Base-by-base conservation (phyloP, 768 basidiomycete genomes). In the Amanita jacksonii region DNA sequence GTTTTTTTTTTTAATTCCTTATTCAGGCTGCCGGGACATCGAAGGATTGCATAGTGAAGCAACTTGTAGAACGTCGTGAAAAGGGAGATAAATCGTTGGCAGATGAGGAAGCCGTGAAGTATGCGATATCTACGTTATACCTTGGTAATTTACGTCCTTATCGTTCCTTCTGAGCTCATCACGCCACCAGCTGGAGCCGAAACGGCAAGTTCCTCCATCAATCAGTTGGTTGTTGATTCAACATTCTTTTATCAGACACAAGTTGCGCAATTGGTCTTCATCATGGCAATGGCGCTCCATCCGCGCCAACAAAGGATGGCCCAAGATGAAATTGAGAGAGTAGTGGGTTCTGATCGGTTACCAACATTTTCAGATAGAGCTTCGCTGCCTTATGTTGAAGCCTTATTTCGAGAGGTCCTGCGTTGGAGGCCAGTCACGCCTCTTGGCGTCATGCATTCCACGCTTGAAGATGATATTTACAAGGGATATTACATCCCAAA, bases 401-500 rank as follows among this genome's bases (percentile, higher is more conserved):
- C 43, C 32, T 24, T 62, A 5, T 19, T 57, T 28, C 52, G 45
- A 41, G 61, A 62, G 50, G 38, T 56, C 3, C 46, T 38, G 9
- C 25, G 56, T 8, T 55, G 49, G 51, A 28, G 43, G 15, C 36
- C 41, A n/a, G 43, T 49, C 20, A 58, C 40, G 7, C 47, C 49
- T 18, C 27, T 51, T 5, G 48, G 50, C 50, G 15, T 32, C 34
- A 31, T 10, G 12, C 33, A 28, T 2, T 36, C 12, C 24, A 31
- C 8, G 8, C 5, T 13, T 13, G 10, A 10, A 16, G 23, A 35
- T 4, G 63, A 63, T 40, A 51, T 59, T 5, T 63, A 57, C 40
- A 57, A 54, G 23, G 62, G 60, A 3, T 62, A 61, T 43, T 57
- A 41, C 20, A 54, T 64, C 8, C 63, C 63, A 8, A 64, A 64